Conservation (phyloP, 2,329 filamentous ascomycete genomes). For the Metarhizium rileyi region DNA sequence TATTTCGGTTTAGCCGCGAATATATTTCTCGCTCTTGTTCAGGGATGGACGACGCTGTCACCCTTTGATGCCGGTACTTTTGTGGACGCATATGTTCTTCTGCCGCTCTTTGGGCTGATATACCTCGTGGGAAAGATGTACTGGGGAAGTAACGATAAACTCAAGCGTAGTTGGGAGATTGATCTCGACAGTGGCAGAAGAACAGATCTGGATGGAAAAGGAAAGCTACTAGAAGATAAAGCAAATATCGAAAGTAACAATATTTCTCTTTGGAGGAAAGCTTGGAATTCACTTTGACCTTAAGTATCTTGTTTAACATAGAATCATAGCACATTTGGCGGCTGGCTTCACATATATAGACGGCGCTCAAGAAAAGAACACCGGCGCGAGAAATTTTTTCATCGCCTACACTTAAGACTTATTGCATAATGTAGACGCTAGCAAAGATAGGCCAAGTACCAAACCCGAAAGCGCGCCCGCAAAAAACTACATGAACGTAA, state of each 20-base stretch:
- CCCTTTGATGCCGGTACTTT: slow-evolving; percentile 50
- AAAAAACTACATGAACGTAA: no score
- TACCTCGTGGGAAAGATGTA: slow-evolving; percentile 44
- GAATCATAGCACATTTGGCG: not conserved
- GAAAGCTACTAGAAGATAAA: slow-evolving; percentile 18
- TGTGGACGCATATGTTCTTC: slow-evolving; percentile 52
- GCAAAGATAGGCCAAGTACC: no score
- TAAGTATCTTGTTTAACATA: not conserved
- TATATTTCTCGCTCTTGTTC: slow-evolving; percentile 48
- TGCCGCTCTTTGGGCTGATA: slow-evolving; percentile 50
- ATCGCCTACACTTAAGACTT: no score
- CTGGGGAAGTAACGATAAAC: slow-evolving; percentile 38
- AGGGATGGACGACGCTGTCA: slow-evolving; percentile 50
- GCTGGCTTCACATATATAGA: not conserved
- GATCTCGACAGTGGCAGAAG: slow-evolving; percentile 47
- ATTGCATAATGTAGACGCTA: no score
- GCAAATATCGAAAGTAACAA: slow-evolving; percentile 17
- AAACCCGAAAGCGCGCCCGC: no score
- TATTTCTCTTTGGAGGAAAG: slow-evolving; percentile 32
- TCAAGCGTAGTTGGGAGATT: slow-evolving; percentile 41
- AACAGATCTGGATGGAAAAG: slow-evolving; percentile 41
- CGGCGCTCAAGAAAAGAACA: no score
- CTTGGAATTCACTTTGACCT: slow-evolving; percentile 31
- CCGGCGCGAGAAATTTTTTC: no score
- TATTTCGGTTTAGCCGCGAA: slow-evolving; percentile 50